Conservation (phyloP, 2,329 filamentous ascomycete species). For the Aspergillus japonicus region DNA sequence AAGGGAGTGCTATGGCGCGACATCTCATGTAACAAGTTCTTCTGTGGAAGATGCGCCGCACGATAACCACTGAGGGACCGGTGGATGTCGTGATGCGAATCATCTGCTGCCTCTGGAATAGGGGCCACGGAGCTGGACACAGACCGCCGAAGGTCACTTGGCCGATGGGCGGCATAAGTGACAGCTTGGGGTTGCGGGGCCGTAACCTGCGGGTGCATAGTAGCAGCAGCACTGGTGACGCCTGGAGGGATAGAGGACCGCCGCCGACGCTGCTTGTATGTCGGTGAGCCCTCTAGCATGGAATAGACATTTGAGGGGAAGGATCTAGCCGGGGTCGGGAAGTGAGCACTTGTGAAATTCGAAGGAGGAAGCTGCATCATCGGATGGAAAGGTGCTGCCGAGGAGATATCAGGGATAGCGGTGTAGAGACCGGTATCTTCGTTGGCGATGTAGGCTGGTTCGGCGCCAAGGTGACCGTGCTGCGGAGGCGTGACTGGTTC, state of each 20-base stretch:
- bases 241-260: conserved; percentile 88
- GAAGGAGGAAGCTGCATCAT: conserved; percentile 90
- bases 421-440: conserved; percentile 96
- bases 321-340: conserved; percentile 65
- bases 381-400: conserved; percentile 72
- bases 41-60: conserved; percentile 69
- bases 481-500: conserved; percentile 96
- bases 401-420: conserved; percentile 79
- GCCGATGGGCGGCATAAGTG: conserved; percentile 66
- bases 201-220: conserved; percentile 49
- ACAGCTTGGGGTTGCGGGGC: conserved; percentile 39
- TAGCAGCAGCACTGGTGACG: conserved; percentile 66
- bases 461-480: conserved; percentile 76
- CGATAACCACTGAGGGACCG: conserved; percentile 71
- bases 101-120: conserved; percentile 73
- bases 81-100: conserved; percentile 74
- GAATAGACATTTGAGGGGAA: conserved; percentile 82
- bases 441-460: conserved; percentile 96
- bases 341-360: conserved; percentile 77
- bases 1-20: conserved; percentile 91
- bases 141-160: conserved; percentile 87
- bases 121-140: conserved; percentile 84
- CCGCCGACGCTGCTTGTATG: conserved; percentile 94
- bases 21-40: conserved; percentile 72
- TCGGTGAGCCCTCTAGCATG: conserved; percentile 95